phyloP scores from a whole-genome alignment of 202 grass and related monocot genomes.

The Brachypodium distachyon region DNA sequence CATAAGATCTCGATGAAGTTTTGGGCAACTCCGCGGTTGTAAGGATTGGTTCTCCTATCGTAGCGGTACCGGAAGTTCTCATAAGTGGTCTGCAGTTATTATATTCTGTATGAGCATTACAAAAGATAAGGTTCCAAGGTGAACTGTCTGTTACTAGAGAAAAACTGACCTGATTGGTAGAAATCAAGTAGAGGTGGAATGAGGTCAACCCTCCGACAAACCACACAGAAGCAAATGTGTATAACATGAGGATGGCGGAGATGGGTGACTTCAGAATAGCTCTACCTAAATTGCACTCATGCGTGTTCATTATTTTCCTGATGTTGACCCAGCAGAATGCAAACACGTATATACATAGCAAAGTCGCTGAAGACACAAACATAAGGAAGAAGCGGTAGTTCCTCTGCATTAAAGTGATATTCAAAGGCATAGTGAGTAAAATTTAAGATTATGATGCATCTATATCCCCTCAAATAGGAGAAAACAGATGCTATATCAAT shows the following conservation, averaged over 20 bases:
- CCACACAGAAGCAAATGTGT: constrained; percentile 63
- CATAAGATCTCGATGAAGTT: constrained; percentile 47
- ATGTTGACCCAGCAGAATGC: constrained; percentile 63
- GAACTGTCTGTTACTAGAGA: background rate
- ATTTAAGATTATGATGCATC: background rate
- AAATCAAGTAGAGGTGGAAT: constrained; percentile 71
- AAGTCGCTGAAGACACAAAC: constrained; percentile 57
- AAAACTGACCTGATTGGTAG: constrained; percentile 59
- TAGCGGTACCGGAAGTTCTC: constrained; percentile 68
- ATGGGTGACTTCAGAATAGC: constrained; percentile 55
- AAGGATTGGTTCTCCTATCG: constrained; percentile 54
- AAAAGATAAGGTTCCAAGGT: background rate
- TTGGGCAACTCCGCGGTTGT: constrained; percentile 35
- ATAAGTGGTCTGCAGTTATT: constrained; percentile 54
- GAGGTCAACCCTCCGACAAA: constrained; percentile 69
- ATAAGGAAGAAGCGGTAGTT: constrained; percentile 78
- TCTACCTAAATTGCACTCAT: constrained; percentile 46
- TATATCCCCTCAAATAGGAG: background rate
- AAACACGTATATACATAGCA: constrained; percentile 63
- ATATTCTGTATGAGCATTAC: constrained; percentile 8
- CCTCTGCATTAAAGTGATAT: constrained; percentile 46
- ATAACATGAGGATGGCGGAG: constrained; percentile 52
- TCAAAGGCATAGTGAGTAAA: constrained; percentile 4
- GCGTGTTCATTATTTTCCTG: constrained; percentile 55
- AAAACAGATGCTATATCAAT: constrained; percentile 6